Evolutionary conservation across 2,329 filamentous ascomycete genomes (phyloP).

Genomic region (Beauveria varroae): DNA sequence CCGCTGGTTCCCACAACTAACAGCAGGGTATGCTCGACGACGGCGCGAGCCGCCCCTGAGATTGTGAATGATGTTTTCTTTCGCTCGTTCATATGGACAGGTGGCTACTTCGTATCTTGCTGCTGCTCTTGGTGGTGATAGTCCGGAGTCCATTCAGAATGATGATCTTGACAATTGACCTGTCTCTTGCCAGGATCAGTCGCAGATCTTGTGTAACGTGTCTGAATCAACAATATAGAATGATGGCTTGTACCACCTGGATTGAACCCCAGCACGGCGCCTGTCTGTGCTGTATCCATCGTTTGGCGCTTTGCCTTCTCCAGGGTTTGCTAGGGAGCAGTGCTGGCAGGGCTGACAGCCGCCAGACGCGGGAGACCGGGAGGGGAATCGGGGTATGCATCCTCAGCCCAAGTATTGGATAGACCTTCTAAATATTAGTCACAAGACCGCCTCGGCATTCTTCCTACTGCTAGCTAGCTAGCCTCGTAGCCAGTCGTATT

Average conservation of each 20-base stretch:
- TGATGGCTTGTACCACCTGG: neutral
- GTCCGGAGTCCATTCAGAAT: neutral
- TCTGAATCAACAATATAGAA: neutral
- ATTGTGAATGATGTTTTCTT: neutral
- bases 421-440: neutral
- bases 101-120: too few species aligned
- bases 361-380: neutral
- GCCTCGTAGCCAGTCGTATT: neutral
- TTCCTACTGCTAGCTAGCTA: neutral
- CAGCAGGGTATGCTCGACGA: neutral
- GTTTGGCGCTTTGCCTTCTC: neutral
- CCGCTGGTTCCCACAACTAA: slow-evolving; percentile 10
- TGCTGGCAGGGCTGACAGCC: neutral
- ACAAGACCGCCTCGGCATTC: neutral
- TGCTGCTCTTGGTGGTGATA: too few species aligned
- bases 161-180: neutral
- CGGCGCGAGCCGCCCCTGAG: neutral
- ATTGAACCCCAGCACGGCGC: neutral
- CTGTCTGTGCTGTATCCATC: neutral
- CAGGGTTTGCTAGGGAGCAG: neutral
- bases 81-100: too few species aligned
- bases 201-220: neutral
- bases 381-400: neutral
- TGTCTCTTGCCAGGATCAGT: neutral
- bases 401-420: neutral